phyloP scores from a whole-genome alignment of 139 green algal genomes.

The Haematococcus lacustris region DNA sequence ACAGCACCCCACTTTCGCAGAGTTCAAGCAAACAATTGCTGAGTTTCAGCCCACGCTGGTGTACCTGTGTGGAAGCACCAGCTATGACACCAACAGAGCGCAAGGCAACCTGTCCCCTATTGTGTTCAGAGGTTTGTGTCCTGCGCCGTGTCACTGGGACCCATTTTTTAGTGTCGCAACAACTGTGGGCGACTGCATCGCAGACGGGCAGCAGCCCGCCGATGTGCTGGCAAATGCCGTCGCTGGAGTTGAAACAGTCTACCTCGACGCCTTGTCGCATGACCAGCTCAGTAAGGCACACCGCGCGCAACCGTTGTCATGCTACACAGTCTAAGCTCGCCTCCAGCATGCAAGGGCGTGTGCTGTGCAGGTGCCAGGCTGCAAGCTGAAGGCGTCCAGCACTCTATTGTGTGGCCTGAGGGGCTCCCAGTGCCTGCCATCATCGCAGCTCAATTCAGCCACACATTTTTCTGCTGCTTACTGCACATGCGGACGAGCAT shows the following conservation, averaged over 20 bases:
- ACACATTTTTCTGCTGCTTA: conserved; percentile 58
- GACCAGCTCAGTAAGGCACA: conserved; percentile 4
- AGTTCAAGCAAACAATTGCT: conserved; percentile 30
- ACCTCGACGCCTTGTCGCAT: conserved; percentile 30
- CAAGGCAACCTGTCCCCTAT: conserved; percentile 5
- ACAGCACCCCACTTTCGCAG: conserved; percentile 24
- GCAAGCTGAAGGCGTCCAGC: conserved; percentile 11
- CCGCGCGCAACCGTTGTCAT: neutral
- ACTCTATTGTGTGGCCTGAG: conserved; percentile 51
- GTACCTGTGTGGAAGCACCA: conserved; percentile 38
- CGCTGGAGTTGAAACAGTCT: conserved; percentile 23
- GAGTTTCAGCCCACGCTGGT: conserved; percentile 44
- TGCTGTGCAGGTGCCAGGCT: conserved; percentile 15
- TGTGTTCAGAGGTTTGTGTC: conserved; percentile 18
- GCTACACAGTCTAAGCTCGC: neutral
- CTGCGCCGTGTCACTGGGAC: neutral
- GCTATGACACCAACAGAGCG: conserved; percentile 1
- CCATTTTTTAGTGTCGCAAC: no score
- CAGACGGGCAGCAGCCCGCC: neutral
- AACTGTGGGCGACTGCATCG: neutral
- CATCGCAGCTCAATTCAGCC: conserved; percentile 52
- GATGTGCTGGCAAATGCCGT: conserved; percentile 10
- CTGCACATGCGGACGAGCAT: conserved; percentile 24
- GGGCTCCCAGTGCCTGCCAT: conserved; percentile 25
- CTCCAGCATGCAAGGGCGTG: neutral